Conservation (phyloP, 2,329 filamentous ascomycete genomes). For the Beauveria varroae region DNA sequence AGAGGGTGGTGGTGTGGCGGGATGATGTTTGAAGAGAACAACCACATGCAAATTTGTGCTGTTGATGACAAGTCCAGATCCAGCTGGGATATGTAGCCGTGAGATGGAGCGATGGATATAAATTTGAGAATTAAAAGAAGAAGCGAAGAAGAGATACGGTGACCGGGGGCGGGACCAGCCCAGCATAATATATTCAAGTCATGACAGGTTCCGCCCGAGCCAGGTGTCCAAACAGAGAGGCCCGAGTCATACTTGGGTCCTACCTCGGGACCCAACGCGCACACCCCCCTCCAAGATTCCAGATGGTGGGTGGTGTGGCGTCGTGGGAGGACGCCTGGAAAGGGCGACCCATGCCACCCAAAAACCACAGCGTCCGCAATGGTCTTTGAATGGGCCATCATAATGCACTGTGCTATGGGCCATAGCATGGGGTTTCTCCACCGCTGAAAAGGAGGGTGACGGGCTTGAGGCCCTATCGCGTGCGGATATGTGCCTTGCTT, state of each 20-base stretch:
- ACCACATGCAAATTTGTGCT: no score
- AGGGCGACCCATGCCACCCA: not conserved
- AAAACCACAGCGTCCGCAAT: no score
- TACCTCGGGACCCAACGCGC: constrained; percentile 10
- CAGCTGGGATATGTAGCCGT: no score
- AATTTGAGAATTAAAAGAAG: not conserved
- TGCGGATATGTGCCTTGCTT: no score
- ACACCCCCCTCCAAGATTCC: constrained; percentile 2
- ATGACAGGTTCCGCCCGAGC: not conserved
- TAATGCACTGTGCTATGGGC: not conserved
- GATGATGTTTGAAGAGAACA: no score
- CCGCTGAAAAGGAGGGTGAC: no score
- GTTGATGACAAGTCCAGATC: no score
- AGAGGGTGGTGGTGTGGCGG: no score
- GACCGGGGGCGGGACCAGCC: not conserved
- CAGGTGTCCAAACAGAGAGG: not conserved
- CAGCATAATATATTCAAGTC: constrained; percentile 5
- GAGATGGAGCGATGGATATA: not conserved
- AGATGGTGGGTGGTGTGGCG: not conserved
- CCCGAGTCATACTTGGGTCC: constrained; percentile 10
- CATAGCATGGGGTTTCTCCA: no score
- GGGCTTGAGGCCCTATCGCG: no score
- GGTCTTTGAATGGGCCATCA: not conserved
- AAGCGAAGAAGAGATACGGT: not conserved
- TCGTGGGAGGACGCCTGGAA: not conserved